Conservation (phyloP, 2,329 filamentous ascomycete genomes). For the Phoma sp. region DNA sequence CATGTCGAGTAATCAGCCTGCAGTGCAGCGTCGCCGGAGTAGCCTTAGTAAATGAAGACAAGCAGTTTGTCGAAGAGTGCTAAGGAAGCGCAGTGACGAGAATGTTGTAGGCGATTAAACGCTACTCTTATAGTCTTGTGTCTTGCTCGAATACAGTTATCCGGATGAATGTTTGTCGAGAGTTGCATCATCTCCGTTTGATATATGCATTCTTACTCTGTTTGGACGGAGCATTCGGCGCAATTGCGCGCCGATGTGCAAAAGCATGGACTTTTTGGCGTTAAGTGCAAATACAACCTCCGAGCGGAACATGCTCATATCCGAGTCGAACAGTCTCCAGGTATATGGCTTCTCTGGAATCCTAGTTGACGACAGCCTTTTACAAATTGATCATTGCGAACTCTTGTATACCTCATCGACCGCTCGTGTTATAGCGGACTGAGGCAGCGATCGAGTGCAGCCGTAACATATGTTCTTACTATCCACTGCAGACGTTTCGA, state of each 20-base stretch:
- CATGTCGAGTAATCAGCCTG: neutral
- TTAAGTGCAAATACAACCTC: neutral
- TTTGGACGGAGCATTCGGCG: neutral
- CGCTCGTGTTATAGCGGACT: neutral
- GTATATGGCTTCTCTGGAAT: neutral
- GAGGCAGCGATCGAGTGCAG: slow-evolving; percentile 66
- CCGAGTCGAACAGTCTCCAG: neutral
- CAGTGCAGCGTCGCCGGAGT: too few species aligned
- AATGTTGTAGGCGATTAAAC: neutral
- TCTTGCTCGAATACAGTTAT: neutral
- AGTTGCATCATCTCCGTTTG: neutral
- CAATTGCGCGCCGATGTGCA: neutral
- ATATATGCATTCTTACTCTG: neutral
- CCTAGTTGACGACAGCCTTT: neutral
- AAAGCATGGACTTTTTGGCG: neutral
- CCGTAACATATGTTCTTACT: slow-evolving; percentile 69
- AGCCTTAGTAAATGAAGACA: too few species aligned
- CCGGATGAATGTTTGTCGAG: neutral
- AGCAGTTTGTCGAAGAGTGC: neutral
- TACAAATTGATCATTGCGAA: neutral
- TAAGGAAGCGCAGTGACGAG: neutral
- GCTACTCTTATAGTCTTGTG: neutral
- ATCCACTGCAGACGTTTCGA: slow-evolving; percentile 30
- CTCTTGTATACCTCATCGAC: neutral
- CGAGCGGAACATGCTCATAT: neutral